Evolutionary conservation across 768 basidiomycete genomes (phyloP).

Genomic region (Amanita fuliginea): DNA sequence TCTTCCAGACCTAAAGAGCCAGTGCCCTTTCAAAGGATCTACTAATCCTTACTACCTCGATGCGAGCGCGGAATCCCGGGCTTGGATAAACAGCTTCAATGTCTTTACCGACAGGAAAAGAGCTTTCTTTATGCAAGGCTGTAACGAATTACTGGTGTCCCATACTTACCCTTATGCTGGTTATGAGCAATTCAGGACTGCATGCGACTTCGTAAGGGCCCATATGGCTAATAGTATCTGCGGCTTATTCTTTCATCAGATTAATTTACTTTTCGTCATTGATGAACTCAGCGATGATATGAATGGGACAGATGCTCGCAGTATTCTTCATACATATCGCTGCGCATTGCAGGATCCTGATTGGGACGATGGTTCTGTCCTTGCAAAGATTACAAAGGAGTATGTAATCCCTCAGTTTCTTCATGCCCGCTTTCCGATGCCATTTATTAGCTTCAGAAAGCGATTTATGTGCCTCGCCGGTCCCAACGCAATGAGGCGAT

Average conservation of each 20-base stretch:
- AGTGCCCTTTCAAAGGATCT: slow-evolving; percentile 34
- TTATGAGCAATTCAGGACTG: slow-evolving; percentile 44
- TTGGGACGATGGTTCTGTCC: slow-evolving; percentile 45
- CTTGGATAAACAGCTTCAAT: slow-evolving; percentile 52
- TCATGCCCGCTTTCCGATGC: not conserved
- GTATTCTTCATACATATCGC: slow-evolving; percentile 40
- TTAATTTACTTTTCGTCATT: slow-evolving; percentile 54
- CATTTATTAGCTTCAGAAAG: slow-evolving; percentile 34
- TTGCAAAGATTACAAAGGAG: slow-evolving; percentile 54
- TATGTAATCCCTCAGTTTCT: slow-evolving; percentile 17
- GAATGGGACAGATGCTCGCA: slow-evolving; percentile 39
- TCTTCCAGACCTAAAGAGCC: slow-evolving; percentile 45
- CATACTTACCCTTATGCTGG: slow-evolving; percentile 51
- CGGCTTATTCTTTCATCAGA: slow-evolving; percentile 15
- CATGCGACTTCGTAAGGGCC: slow-evolving; percentile 45
- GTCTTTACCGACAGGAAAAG: slow-evolving; percentile 50
- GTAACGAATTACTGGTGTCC: slow-evolving; percentile 50
- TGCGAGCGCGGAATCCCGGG: slow-evolving; percentile 44
- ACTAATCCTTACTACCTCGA: slow-evolving; percentile 48
- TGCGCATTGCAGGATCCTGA: slow-evolving; percentile 39
- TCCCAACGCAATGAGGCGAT: slow-evolving; percentile 36
- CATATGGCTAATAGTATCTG: slow-evolving; percentile 3
- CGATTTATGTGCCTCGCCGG: slow-evolving; percentile 35
- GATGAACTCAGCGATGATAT: slow-evolving; percentile 66
- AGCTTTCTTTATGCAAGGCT: slow-evolving; percentile 51